Evolutionary conservation across 2,329 filamentous ascomycete genomes (phyloP), one percentile per base, ranked within the genome.

Genomic region (Elsinoe ampelina): DNA sequence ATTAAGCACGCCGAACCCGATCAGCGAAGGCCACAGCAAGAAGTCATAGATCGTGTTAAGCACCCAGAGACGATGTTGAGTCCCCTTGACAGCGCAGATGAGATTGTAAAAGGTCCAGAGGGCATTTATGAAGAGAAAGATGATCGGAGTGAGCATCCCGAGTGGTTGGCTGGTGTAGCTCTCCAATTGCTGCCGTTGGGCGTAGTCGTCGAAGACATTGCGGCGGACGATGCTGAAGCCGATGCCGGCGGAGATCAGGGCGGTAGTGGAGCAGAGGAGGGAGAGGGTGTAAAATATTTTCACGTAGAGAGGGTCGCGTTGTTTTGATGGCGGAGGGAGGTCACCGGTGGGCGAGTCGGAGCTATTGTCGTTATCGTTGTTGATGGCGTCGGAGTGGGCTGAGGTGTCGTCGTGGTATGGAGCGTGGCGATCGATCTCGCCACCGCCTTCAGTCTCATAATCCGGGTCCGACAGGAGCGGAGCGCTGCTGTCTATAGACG

Each of bases 231-330:
- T 26, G 15, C 30, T 20, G 45, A 50, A 50, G 30, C 45, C 45
- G 13, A 34, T 19, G 15, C 12, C 45, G 1, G 26, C 45, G 26
- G 45, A 15, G 45, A 50, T 35, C 5, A 50, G 26, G 26, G 26
- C 45, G 22, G 11, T 11, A 13, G 35, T 19, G n/a, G 45, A 50
- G 26, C 26, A 34, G 8, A 50, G 26, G 5, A 50, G 12, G 12
- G 45, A 50, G 30, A 50, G 26, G n/a, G 22, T 17, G 26, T 50
- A 50, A 26, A 50, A 50, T 22, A 50, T 50, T 15, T 50, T 50
- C 13, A 50, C 45, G 45, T 50, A 50, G 30, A 50, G 45, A 2
- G 45, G 45, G 26, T 50, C 45, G 20, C 15, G 26, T 15, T 50
- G 30, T n/a, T 50, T 50, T 15, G 20, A 19, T 13, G 20, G 41